Conservation (phyloP, 257 asterid species). For the Forsythia viridissima region DNA sequence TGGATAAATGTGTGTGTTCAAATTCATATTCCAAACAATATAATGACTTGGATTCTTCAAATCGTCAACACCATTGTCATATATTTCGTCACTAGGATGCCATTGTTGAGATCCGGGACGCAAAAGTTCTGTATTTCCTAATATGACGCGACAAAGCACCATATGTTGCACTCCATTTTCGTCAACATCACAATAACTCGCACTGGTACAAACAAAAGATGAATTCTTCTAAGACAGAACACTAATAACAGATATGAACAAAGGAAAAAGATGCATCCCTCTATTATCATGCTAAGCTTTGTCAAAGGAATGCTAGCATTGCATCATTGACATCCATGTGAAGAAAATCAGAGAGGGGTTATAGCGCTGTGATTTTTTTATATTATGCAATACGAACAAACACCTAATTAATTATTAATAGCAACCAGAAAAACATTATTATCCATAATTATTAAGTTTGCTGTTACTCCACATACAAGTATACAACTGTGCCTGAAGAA, state of each 20-base stretch:
- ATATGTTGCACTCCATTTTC: constrained; percentile 8
- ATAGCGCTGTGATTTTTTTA: no score
- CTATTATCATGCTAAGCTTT: not conserved
- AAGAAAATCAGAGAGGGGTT: no score
- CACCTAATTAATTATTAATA: not conserved
- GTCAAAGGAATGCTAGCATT: not conserved
- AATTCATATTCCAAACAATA: constrained; percentile 3
- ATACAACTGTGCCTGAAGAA: not conserved
- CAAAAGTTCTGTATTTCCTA: not conserved
- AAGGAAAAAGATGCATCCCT: not conserved
- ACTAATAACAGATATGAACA: not conserved
- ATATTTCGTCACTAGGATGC: constrained; percentile 7
- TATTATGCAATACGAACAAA: not conserved
- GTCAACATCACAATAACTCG: constrained; percentile 10
- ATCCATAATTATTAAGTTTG: not conserved
- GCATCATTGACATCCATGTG: not conserved
- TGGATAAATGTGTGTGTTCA: constrained; percentile 7
- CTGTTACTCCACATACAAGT: not conserved
- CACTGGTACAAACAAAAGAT: not conserved
- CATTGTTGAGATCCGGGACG: constrained; percentile 2
- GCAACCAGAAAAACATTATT: not conserved
- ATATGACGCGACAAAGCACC: constrained; percentile 16
- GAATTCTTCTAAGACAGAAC: not conserved
- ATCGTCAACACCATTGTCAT: constrained; percentile 12
- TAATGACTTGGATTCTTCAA: constrained; percentile 6